Conservation (phyloP, 2,329 filamentous ascomycete genomes). For the Basipetospora chlamydospora region DNA sequence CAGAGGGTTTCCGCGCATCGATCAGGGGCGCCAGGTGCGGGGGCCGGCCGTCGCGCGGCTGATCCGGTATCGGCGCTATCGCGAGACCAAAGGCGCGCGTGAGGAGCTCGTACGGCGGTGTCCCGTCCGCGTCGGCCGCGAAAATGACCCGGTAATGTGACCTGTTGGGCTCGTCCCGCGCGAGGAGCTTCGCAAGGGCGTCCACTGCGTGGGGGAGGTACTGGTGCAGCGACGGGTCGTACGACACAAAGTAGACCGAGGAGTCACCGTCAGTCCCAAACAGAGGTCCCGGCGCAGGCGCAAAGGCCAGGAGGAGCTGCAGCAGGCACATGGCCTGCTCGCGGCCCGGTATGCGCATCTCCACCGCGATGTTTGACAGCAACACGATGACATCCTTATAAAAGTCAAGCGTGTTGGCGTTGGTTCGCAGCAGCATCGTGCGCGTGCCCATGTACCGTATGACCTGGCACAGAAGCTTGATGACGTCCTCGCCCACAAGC, state of each 20-base stretch:
- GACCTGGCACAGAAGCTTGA: slow-evolving; percentile 71
- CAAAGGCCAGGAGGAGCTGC: slow-evolving; percentile 82
- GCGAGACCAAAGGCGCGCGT: slow-evolving; percentile 79
- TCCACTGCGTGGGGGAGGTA: slow-evolving; percentile 87
- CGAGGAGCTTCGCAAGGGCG: slow-evolving; percentile 77
- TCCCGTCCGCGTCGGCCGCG: slow-evolving; percentile 49
- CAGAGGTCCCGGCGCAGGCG: slow-evolving; percentile 59
- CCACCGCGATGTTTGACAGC: slow-evolving; percentile 74
- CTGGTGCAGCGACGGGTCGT: slow-evolving; percentile 66
- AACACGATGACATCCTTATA: slow-evolving; percentile 92
- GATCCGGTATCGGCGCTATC: slow-evolving; percentile 70
- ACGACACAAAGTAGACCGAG: slow-evolving; percentile 69
- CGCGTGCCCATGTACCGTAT: slow-evolving; percentile 82
- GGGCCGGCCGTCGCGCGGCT: slow-evolving; percentile 35
- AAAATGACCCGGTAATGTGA: slow-evolving; percentile 75
- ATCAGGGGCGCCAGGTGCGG: slow-evolving; percentile 50
- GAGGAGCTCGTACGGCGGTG: slow-evolving; percentile 60
- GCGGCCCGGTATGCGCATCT: slow-evolving; percentile 66
- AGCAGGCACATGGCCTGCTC: slow-evolving; percentile 80
- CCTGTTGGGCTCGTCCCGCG: slow-evolving; percentile 85
- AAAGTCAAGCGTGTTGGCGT: slow-evolving; percentile 80
- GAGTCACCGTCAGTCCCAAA: slow-evolving; percentile 33
- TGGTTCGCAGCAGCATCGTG: slow-evolving; percentile 68
- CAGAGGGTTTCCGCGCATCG: slow-evolving; percentile 70
- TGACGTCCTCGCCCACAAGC: slow-evolving; percentile 61